Conservation (phyloP, 305 asterid genomes). For the Lippia alba region DNA sequence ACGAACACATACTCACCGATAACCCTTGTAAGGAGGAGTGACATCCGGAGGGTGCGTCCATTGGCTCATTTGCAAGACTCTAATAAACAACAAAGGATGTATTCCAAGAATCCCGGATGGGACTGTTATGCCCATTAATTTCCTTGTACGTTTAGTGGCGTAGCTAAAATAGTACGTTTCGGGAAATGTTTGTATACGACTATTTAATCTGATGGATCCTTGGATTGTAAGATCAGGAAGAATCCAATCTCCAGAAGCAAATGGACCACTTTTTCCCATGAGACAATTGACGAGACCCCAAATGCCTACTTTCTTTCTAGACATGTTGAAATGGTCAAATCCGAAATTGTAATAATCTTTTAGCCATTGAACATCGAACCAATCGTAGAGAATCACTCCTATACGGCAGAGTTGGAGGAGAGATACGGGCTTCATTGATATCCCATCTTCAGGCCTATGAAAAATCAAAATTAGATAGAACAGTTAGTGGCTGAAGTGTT, state of each 20-base stretch:
- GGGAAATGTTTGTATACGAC: constrained; percentile 66
- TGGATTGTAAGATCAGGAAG: constrained; percentile 93
- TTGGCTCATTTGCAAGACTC: constrained; percentile 90
- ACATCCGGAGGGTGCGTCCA: constrained; percentile 81
- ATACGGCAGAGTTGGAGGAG: constrained; percentile 88
- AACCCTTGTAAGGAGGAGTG: constrained; percentile 88
- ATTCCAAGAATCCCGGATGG: constrained; percentile 84
- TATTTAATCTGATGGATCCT: constrained; percentile 74
- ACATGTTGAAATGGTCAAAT: constrained; percentile 89
- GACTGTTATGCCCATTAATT: constrained; percentile 66
- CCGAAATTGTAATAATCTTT: constrained; percentile 88
- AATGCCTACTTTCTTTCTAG: constrained; percentile 72
- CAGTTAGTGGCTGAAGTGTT: too few relatives aligned
- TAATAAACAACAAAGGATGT: constrained; percentile 80
- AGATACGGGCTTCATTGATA: constrained; percentile 71
- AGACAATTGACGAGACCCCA: constrained; percentile 87
- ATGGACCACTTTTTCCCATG: constrained; percentile 80
- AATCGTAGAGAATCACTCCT: constrained; percentile 86
- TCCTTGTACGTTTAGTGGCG: constrained; percentile 81
- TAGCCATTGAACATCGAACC: constrained; percentile 87
- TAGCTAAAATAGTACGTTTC: constrained; percentile 93
- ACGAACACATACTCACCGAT: constrained; percentile 56
- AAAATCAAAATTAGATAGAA: background rate
- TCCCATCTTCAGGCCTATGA: constrained; percentile 86
- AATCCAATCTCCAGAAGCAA: constrained; percentile 91